These are phyloP conservation scores for Kazachstania kunashirensis DNA, from an alignment of 805 yeast species.

Conservation along the genomic window DNA sequence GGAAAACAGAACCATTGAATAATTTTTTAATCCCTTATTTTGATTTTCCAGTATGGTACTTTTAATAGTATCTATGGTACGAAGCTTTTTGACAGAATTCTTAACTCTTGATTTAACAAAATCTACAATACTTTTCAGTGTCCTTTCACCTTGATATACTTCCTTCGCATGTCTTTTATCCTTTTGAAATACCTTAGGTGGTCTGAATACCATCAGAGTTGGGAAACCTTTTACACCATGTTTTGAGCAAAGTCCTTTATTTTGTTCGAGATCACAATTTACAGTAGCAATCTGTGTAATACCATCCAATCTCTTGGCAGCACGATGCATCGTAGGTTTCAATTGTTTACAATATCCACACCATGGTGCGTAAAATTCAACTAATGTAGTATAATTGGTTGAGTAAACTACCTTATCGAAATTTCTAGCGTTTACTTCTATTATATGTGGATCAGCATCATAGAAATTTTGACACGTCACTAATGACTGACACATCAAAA, in stretches of 20 bases:
- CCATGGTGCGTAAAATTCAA: constrained; percentile 96
- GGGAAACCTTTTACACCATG: constrained; percentile 73
- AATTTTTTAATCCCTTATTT: constrained; percentile 1
- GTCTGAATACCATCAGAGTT: constrained; percentile 70
- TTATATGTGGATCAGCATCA: constrained; percentile 32
- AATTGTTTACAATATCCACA: constrained; percentile 86
- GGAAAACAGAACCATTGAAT: constrained; percentile 38
- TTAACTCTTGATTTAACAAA: constrained; percentile 50
- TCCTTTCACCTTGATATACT: constrained; percentile 52
- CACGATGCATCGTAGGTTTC: constrained; percentile 52
- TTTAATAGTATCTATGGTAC: constrained; percentile 27
- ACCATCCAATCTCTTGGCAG: constrained; percentile 49
- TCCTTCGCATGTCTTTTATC: constrained; percentile 41
- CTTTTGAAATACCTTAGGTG: constrained; percentile 45
- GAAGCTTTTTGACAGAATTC: constrained; percentile 51
- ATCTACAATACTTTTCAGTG: constrained; percentile 42
- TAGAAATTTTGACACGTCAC: constrained; percentile 24
- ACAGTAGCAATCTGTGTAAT: constrained; percentile 67
- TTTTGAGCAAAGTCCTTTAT: constrained; percentile 59
- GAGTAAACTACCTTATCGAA: constrained; percentile 58
- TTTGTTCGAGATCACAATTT: constrained; percentile 66
- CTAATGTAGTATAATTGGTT: constrained; percentile 70
- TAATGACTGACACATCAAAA: background rate
- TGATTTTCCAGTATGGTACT: background rate
- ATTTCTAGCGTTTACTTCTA: constrained; percentile 45